These are phyloP conservation scores for Westerdykella aurantiaca DNA, from an alignment of 2,329 filamentous ascomycete genomes.

Conservation along the genomic window DNA sequence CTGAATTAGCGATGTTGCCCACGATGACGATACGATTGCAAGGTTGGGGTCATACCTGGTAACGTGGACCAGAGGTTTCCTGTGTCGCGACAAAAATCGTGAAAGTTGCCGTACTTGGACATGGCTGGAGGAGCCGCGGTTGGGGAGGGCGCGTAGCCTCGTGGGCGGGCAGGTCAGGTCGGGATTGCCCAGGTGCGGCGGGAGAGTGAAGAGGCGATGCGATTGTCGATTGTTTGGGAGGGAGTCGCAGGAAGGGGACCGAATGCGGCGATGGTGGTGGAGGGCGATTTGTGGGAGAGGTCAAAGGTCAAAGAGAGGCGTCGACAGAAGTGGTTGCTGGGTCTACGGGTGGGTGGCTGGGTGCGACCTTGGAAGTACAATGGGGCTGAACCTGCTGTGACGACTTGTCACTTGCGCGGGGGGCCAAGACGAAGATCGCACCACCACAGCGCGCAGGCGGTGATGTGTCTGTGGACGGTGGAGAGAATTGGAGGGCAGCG, in stretches of 20 bases:
- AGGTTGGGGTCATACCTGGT: slow-evolving; percentile 29
- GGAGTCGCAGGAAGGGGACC: slow-evolving; percentile 8
- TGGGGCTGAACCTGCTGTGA: no score
- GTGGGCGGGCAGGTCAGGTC: slow-evolving; percentile 1
- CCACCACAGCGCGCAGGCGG: no score
- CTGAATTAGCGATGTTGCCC: slow-evolving; percentile 18
- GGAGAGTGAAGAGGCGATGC: not conserved
- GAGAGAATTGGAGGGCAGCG: no score
- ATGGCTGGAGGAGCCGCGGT: slow-evolving; percentile 18
- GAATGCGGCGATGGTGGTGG: slow-evolving; percentile 9
- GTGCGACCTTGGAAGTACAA: not conserved
- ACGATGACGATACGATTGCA: not conserved
- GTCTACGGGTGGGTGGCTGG: not conserved
- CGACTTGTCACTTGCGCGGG: no score
- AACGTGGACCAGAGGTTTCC: slow-evolving; percentile 39
- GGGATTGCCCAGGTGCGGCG: not conserved
- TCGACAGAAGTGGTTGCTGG: not conserved
- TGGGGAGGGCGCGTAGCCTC: slow-evolving; percentile 21
- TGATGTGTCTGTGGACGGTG: no score
- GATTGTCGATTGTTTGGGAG: not conserved
- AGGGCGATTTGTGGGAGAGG: not conserved
- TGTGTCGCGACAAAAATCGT: slow-evolving; percentile 47
- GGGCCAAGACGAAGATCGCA: no score
- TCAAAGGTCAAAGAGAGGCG: not conserved
- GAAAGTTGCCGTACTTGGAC: slow-evolving; percentile 34